These are phyloP conservation scores for Xenoacremonium recifei DNA, from an alignment of 2,329 filamentous ascomycete genomes.

Conservation along the genomic window DNA sequence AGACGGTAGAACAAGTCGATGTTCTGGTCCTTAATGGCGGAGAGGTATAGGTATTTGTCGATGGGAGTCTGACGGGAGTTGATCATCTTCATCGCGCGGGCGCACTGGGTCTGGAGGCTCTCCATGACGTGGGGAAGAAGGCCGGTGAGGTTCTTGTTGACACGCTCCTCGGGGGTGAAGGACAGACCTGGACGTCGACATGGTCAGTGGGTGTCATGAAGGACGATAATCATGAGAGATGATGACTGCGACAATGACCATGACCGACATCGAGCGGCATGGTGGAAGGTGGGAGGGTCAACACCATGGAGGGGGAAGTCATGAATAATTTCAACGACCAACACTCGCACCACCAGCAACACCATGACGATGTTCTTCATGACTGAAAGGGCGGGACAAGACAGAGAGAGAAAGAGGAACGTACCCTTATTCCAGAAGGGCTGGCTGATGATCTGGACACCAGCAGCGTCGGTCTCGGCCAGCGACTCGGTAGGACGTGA, in stretches of 20 bases:
- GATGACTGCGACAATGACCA: not conserved
- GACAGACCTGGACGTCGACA: conserved; percentile 50
- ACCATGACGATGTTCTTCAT: conserved; percentile 9
- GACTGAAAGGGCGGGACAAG: too few species aligned
- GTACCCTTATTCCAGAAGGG: conserved; percentile 66
- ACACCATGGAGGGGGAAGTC: too few species aligned
- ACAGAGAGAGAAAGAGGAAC: conserved; percentile 3
- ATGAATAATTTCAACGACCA: too few species aligned
- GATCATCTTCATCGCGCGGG: conserved; percentile 72
- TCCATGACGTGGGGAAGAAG: conserved; percentile 65
- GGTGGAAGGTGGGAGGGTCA: not conserved
- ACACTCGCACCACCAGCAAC: conserved; percentile 12
- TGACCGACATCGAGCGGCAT: not conserved
- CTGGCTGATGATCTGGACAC: conserved; percentile 61
- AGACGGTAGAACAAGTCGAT: conserved; percentile 81
- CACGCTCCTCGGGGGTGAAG: conserved; percentile 63
- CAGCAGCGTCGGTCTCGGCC: conserved; percentile 48
- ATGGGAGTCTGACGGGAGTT: conserved; percentile 66
- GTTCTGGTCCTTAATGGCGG: conserved; percentile 71
- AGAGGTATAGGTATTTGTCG: conserved; percentile 84
- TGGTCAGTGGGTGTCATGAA: not conserved
- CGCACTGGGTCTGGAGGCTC: conserved; percentile 58
- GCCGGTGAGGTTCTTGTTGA: conserved; percentile 63
- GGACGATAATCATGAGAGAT: not conserved
- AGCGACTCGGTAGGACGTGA: conserved; percentile 53